Percentiles rank a stretch among this genome's conserved stretches.
Conservation (phyloP, 2,329 filamentous ascomycete species). For the Cladosporium sp. region DNA sequence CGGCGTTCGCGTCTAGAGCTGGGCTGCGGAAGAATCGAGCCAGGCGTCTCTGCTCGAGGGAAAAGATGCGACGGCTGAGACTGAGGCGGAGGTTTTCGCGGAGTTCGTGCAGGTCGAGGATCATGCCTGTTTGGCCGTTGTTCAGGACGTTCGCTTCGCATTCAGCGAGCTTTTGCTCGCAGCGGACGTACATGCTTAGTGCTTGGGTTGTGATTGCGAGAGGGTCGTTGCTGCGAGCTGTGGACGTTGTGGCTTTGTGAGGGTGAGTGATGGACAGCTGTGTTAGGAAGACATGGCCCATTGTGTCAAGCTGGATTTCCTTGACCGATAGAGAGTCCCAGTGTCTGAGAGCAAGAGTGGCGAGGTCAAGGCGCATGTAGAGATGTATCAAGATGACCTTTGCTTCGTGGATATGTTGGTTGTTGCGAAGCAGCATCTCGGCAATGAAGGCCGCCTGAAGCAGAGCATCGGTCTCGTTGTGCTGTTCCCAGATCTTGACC, state of each 20-base stretch:
- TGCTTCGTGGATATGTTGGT: slow-evolving; percentile 35
- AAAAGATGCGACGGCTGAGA: slow-evolving; percentile 32
- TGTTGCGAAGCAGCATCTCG: slow-evolving; percentile 31
- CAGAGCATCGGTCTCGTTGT: slow-evolving; percentile 25
- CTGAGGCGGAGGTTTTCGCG: slow-evolving; percentile 33
- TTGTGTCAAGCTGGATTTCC: slow-evolving; percentile 39
- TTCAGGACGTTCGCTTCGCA: slow-evolving; percentile 32
- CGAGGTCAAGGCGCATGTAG: slow-evolving; percentile 37
- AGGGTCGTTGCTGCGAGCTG: slow-evolving; percentile 30
- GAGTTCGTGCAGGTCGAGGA: slow-evolving; percentile 39
- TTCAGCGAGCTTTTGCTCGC: slow-evolving; percentile 37
- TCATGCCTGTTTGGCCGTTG: slow-evolving; percentile 37
- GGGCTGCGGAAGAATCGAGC: slow-evolving; percentile 24
- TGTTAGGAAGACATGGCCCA: slow-evolving; percentile 38
- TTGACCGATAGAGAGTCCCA: slow-evolving; percentile 38
- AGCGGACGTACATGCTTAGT: slow-evolving; percentile 33
- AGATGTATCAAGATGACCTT: slow-evolving; percentile 38
- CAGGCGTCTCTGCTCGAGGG: slow-evolving; percentile 37
- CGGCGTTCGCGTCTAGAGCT: slow-evolving; percentile 27
- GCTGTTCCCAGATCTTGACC: slow-evolving; percentile 29
- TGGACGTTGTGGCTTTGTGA: slow-evolving; percentile 25
- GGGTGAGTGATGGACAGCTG: slow-evolving; percentile 35
- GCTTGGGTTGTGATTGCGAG: slow-evolving; percentile 31
- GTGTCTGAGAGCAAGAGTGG: slow-evolving; percentile 32
- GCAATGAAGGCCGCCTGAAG: slow-evolving; percentile 35